phyloP scores from a whole-genome alignment of 371 early-diverging fungal genomes.

The Globomyces sp. region DNA sequence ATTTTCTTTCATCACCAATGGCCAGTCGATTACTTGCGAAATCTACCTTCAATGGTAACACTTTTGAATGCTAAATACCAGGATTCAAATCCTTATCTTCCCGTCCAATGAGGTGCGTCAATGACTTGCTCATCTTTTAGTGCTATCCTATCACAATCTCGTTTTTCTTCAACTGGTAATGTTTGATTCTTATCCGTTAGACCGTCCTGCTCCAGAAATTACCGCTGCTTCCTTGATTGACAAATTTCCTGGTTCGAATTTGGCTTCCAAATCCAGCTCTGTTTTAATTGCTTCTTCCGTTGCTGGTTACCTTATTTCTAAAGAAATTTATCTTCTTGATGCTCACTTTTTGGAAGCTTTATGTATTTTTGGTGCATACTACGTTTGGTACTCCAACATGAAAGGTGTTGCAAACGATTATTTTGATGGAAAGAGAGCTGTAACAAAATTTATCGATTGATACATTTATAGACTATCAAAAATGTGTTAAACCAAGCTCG shows the following conservation, averaged over 20 bases:
- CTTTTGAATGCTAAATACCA: neutral
- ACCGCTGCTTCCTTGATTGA: conserved; percentile 87
- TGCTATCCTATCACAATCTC: neutral
- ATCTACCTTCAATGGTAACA: neutral
- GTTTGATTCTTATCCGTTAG: conserved; percentile 11
- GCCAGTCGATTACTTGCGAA: conserved; percentile 6
- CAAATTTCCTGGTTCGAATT: conserved; percentile 84
- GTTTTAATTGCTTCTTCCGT: conserved; percentile 80
- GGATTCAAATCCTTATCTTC: conserved; percentile 4
- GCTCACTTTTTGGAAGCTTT: conserved; percentile 86
- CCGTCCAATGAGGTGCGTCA: conserved; percentile 1
- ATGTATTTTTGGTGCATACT: conserved; percentile 66
- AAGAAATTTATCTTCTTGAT: conserved; percentile 95
- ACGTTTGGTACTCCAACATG: conserved; percentile 69
- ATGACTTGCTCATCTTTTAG: neutral
- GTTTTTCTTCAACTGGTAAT: conserved; percentile 9
- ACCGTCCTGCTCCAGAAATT: conserved; percentile 50
- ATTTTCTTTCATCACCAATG: conserved; percentile 11
- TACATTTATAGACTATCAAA: conserved; percentile 62
- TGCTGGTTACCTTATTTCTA: conserved; percentile 85
- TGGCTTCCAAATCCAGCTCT: conserved; percentile 87
- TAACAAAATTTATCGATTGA: conserved; percentile 26
- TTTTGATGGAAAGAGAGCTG: conserved; percentile 77
- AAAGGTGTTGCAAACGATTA: conserved; percentile 86
- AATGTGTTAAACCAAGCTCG: conserved; percentile 80